These are phyloP conservation scores for Leptomonas seymouri DNA, from an alignment of 208 protist genomes.

Conservation along the genomic window DNA sequence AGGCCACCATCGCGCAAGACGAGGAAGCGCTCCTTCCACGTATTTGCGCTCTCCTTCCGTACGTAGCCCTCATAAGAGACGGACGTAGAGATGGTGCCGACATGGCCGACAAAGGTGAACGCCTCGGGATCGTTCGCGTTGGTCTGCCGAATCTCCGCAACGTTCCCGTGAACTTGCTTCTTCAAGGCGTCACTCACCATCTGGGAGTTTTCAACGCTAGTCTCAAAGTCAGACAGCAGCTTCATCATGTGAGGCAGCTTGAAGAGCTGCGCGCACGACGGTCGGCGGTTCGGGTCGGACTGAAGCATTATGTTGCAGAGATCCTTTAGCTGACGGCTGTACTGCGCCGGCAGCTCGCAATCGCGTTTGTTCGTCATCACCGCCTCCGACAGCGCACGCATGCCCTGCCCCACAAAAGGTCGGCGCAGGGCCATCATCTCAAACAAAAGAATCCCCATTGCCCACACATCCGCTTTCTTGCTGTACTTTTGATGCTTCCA, in stretches of 20 bases:
- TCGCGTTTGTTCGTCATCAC: conserved; percentile 73
- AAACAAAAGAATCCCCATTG: conserved; percentile 82
- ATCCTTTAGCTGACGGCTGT: conserved; percentile 57
- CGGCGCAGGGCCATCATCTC: conserved; percentile 83
- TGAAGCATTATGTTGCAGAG: conserved; percentile 72
- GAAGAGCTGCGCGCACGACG: conserved; percentile 54
- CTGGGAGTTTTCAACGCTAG: conserved; percentile 45
- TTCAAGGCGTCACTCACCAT: conserved; percentile 51
- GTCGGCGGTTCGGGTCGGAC: conserved; percentile 49
- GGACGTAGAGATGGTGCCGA: conserved; percentile 40
- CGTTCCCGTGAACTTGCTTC: conserved; percentile 52
- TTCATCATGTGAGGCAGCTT: conserved; percentile 62
- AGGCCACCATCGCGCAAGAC: conserved; percentile 50
- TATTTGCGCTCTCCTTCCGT: conserved; percentile 54
- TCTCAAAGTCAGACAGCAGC: conserved; percentile 59
- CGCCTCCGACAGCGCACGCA: conserved; percentile 57
- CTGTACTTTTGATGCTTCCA: conserved; percentile 91
- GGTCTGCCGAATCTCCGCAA: conserved; percentile 51
- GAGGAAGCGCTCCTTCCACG: conserved; percentile 71
- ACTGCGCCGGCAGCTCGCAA: conserved; percentile 58
- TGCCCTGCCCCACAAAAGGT: conserved; percentile 76
- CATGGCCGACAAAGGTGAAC: conserved; percentile 42
- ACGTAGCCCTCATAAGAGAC: conserved; percentile 55
- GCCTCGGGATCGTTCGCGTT: conserved; percentile 39
- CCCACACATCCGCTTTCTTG: conserved; percentile 93